phyloP scores from a whole-genome alignment of 192 early-diverging fungal species.

The Backusella circina region DNA sequence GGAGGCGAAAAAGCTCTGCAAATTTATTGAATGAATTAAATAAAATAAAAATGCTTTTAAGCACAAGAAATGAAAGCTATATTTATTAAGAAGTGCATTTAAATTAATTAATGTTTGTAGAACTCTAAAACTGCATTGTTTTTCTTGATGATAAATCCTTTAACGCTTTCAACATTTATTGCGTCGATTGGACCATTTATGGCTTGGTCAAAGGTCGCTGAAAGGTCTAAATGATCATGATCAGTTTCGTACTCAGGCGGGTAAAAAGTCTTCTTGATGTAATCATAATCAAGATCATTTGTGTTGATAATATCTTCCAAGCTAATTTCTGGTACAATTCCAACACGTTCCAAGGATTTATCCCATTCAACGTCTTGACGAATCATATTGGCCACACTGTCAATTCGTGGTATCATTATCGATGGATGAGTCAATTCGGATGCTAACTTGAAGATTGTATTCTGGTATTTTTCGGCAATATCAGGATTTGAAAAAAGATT shows the following conservation, averaged over 20 bases:
- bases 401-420: background rate
- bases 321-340: background rate
- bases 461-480: background rate
- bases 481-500: background rate
- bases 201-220: background rate
- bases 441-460: background rate
- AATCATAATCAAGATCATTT: background rate
- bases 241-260: background rate
- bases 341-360: background rate
- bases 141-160: background rate
- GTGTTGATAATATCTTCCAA: background rate
- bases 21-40: too few species aligned
- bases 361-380: slow-evolving; percentile 12
- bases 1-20: too few species aligned
- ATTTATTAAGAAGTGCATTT: background rate
- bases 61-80: too few species aligned
- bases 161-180: background rate
- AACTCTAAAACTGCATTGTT: background rate
- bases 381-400: slow-evolving; percentile 6
- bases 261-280: background rate
- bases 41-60: too few species aligned
- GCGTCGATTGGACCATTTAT: background rate
- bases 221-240: background rate
- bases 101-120: background rate
- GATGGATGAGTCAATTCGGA: background rate